Evolutionary conservation across 495 filamentous ascomycete genomes (phyloP).

Genomic region (Aspergillus affinis): DNA sequence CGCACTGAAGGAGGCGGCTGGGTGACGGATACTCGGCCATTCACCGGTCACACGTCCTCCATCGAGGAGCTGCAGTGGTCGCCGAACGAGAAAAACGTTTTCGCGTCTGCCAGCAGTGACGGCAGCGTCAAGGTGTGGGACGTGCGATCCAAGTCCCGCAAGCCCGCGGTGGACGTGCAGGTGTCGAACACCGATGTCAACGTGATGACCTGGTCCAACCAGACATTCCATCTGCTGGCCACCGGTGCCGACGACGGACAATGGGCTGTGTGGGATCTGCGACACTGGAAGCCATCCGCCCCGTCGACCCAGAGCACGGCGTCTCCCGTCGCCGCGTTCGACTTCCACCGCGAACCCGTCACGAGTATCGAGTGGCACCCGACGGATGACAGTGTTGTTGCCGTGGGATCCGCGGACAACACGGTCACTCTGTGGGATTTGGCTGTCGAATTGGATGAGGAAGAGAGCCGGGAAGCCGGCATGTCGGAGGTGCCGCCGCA

Average conservation of each 20-base stretch:
- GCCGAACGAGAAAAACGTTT: constrained; percentile 85
- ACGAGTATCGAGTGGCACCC: constrained; percentile 98
- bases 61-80: constrained; percentile 98
- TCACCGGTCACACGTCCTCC: constrained; percentile 77
- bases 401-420: constrained; percentile 88
- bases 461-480: constrained; percentile 87
- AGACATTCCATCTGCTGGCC: constrained; percentile 83
- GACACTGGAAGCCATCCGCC: constrained; percentile 80
- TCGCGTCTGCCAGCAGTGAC: constrained; percentile 89
- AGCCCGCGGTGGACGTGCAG: constrained; percentile 79
- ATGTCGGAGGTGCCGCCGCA: constrained; percentile 91
- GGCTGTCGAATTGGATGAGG: constrained; percentile 92
- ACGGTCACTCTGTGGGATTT: constrained; percentile 96
- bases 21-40: constrained; percentile 77
- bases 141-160: constrained; percentile 81
- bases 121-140: constrained; percentile 96
- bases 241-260: constrained; percentile 92
- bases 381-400: constrained; percentile 89
- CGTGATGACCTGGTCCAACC: constrained; percentile 88
- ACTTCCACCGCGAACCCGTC: constrained; percentile 93
- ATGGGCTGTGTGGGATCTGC: constrained; percentile 95
- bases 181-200: constrained; percentile 87
- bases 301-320: constrained; percentile 45
- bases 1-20: constrained; percentile 83
- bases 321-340: constrained; percentile 80